Evolutionary conservation across 2,329 filamentous ascomycete genomes (phyloP).

Genomic region (Davidsoniella eucalypti): DNA sequence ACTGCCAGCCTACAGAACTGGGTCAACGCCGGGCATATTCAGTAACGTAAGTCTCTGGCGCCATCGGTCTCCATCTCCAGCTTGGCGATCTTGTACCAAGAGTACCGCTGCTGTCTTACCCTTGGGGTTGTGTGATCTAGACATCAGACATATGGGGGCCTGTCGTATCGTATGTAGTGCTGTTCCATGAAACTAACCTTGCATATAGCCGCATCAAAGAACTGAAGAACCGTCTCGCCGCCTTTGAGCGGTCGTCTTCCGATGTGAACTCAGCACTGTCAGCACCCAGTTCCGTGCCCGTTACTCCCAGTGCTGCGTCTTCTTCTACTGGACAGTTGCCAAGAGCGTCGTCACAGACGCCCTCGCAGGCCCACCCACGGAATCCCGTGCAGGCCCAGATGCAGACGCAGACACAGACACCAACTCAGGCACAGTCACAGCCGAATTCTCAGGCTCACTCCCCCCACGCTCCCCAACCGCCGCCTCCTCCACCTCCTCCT

Average conservation of each 20-base stretch:
- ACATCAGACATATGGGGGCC: too few relatives aligned
- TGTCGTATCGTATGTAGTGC: background rate
- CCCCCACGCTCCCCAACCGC: background rate
- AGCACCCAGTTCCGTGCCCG: background rate
- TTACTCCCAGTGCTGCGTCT: background rate
- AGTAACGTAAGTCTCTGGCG: constrained; percentile 11
- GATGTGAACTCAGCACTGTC: background rate
- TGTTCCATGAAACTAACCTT: too few relatives aligned
- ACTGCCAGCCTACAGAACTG: constrained; percentile 10
- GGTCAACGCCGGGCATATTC: constrained; percentile 10
- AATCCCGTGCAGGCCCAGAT: background rate
- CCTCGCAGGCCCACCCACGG: background rate
- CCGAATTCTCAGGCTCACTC: constrained; percentile 1
- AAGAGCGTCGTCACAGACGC: background rate
- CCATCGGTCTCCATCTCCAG: background rate
- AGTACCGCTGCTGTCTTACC: too few relatives aligned
- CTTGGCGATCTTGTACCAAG: background rate
- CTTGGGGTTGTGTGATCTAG: too few relatives aligned
- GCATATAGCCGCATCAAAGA: constrained; percentile 13
- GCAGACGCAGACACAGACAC: constrained; percentile 1
- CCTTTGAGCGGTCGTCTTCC: constrained; percentile 12
- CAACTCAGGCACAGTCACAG: constrained; percentile 1
- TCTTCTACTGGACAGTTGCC: too few relatives aligned
- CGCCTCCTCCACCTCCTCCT: background rate
- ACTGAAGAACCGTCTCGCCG: constrained; percentile 13